phyloP scores from a whole-genome alignment of 73 alveolate species.

The Urostyla sp. region DNA sequence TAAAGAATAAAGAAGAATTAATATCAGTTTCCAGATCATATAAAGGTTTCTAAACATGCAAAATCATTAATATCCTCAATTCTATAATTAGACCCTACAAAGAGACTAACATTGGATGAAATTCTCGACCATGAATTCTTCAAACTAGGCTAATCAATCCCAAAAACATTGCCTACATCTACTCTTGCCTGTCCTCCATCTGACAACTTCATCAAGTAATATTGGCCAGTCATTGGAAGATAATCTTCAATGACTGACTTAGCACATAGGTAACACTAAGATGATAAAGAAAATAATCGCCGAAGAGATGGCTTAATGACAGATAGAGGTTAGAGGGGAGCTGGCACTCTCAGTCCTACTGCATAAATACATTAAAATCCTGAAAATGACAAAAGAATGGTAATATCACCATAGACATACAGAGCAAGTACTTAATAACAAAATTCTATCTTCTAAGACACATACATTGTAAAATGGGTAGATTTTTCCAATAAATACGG shows the following conservation, averaged over 20 bases:
- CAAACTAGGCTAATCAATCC: constrained; percentile 71
- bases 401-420: no score
- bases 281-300: not conserved
- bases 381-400: not conserved
- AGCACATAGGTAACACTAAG: not conserved
- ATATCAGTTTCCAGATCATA: constrained; percentile 80
- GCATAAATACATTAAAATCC: not conserved
- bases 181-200: constrained; percentile 91
- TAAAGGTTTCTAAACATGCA: constrained; percentile 71
- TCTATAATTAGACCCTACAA: constrained; percentile 79
- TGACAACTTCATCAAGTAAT: constrained; percentile 67
- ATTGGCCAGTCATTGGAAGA: constrained; percentile 73
- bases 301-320: constrained; percentile 34
- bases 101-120: constrained; percentile 77
- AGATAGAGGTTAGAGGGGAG: constrained; percentile 11
- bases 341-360: constrained; percentile 6
- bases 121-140: constrained; percentile 83
- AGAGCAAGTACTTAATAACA: no score
- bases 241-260: constrained; percentile 20
- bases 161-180: constrained; percentile 82
- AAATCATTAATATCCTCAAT: constrained; percentile 75
- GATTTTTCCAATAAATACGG: constrained; percentile 82
- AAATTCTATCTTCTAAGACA: constrained; percentile 66
- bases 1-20: constrained; percentile 76
- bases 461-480: constrained; percentile 44